phyloP scores from a whole-genome alignment of 192 early-diverging fungal species.

The Chytriomyces sp. region DNA sequence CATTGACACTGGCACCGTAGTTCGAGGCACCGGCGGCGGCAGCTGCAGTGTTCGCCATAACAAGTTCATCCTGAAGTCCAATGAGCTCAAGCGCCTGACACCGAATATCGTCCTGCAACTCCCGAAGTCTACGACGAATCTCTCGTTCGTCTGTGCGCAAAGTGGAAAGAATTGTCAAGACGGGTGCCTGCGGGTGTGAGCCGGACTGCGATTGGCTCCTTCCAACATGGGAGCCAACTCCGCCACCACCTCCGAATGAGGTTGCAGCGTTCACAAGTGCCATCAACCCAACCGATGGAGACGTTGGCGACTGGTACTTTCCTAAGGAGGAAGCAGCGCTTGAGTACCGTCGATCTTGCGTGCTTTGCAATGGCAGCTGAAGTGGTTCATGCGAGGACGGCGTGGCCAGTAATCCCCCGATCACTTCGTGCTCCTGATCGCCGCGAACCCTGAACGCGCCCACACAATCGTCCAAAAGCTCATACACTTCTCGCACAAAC shows the following conservation, averaged over 20 bases:
- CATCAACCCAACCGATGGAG: constrained; percentile 24
- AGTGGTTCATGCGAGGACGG: too few species aligned
- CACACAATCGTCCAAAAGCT: constrained; percentile 34
- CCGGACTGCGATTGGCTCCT: not conserved
- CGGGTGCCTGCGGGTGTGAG: not conserved
- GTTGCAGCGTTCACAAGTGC: constrained; percentile 22
- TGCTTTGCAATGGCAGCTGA: not conserved
- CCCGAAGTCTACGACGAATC: constrained; percentile 40
- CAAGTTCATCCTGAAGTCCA: constrained; percentile 22
- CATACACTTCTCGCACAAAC: constrained; percentile 33
- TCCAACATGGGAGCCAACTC: not conserved
- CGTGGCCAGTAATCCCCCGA: too few species aligned
- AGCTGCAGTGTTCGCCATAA: not conserved
- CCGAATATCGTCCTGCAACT: constrained; percentile 51
- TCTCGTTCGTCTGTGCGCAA: constrained; percentile 26
- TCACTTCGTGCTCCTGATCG: not conserved
- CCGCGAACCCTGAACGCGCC: constrained; percentile 19
- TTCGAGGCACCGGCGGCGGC: not conserved
- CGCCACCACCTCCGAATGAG: not conserved
- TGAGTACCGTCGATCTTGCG: not conserved
- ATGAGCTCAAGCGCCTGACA: constrained; percentile 37
- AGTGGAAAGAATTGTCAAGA: constrained; percentile 14
- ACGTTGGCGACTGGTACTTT: constrained; percentile 19
- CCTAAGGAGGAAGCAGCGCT: constrained; percentile 9
- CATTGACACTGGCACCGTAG: not conserved